These are phyloP conservation scores for Asterophora parasitica DNA, from an alignment of 768 basidiomycete genomes.

Conservation along the genomic window DNA sequence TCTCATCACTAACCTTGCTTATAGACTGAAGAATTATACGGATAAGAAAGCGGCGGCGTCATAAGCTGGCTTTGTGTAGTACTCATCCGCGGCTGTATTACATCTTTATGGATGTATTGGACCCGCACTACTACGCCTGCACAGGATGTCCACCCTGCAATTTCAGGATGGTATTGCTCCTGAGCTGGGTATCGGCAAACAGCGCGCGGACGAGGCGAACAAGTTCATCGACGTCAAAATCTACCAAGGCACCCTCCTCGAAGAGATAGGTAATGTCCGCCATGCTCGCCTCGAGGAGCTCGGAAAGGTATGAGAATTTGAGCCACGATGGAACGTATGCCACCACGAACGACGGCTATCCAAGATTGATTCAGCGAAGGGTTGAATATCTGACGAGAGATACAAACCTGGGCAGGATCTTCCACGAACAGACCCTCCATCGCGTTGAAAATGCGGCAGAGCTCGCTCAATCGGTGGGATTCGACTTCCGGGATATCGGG, in stretches of 20 bases:
- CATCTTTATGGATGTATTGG: neutral
- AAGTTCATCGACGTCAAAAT: slow-evolving; percentile 83
- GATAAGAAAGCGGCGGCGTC: slow-evolving; percentile 30
- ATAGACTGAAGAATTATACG: slow-evolving; percentile 38
- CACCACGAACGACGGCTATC: slow-evolving; percentile 70
- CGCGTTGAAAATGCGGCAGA: slow-evolving; percentile 73
- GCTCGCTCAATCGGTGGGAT: slow-evolving; percentile 76
- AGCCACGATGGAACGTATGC: slow-evolving; percentile 91
- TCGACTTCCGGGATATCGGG: slow-evolving; percentile 87
- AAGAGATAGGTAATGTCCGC: slow-evolving; percentile 90
- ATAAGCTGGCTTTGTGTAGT: neutral
- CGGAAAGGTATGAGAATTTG: slow-evolving; percentile 91
- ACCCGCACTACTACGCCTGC: slow-evolving; percentile 11
- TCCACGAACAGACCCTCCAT: slow-evolving; percentile 80
- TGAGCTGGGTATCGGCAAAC: slow-evolving; percentile 81
- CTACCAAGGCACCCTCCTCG: slow-evolving; percentile 84
- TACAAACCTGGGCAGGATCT: slow-evolving; percentile 50
- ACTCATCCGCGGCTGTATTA: neutral
- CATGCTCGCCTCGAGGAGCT: slow-evolving; percentile 88
- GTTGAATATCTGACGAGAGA: neutral
- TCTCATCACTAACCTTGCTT: neutral
- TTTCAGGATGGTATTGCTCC: slow-evolving; percentile 78
- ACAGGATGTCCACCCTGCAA: slow-evolving; percentile 57
- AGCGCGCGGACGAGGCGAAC: slow-evolving; percentile 77
- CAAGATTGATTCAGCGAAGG: neutral